Percentiles rank a stretch among this genome's conserved stretches.
Conservation (phyloP, 257 asterid genomes). For the Solanum megistacrolobum region DNA sequence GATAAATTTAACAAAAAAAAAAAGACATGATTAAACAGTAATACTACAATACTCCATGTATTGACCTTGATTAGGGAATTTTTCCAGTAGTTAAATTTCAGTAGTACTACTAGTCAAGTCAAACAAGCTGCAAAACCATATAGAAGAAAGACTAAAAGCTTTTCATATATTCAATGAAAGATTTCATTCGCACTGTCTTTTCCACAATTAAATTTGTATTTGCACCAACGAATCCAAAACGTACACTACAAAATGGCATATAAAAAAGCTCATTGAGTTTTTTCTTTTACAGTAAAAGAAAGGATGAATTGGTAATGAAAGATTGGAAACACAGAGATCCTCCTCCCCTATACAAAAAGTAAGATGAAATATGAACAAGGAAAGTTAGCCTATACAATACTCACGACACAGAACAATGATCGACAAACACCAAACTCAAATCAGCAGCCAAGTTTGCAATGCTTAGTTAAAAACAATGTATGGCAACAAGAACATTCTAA, state of each 20-base stretch:
- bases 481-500: neutral
- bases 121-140: neutral
- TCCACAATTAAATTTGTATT: neutral
- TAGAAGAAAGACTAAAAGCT: neutral
- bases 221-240: neutral
- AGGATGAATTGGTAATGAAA: neutral
- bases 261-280: neutral
- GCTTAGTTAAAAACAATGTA: neutral
- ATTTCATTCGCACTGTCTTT: neutral
- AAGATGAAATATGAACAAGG: neutral
- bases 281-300: neutral
- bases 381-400: neutral
- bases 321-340: neutral
- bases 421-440: neutral
- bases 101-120: neutral
- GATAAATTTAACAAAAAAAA: neutral
- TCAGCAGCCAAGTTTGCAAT: neutral
- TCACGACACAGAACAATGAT: neutral
- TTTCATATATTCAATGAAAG: neutral
- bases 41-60: neutral
- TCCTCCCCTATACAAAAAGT: neutral
- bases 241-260: neutral
- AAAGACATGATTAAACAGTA: neutral
- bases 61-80: neutral
- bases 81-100: neutral